Conservation (phyloP, 257 asterid genomes). For the Solanum neorickii region DNA sequence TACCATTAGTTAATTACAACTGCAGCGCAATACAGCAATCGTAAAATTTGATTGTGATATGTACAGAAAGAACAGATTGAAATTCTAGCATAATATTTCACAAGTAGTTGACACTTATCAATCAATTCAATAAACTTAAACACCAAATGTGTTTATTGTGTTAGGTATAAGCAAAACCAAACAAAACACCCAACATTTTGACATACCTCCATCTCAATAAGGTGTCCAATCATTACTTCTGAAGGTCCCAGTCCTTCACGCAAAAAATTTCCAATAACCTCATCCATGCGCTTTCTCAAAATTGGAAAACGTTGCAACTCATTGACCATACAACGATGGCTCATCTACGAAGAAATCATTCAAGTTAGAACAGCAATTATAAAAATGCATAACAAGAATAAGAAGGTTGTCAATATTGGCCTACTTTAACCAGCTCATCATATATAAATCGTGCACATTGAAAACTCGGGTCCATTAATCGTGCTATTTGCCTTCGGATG, state of each 20-base stretch:
- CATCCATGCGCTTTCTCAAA: conserved; percentile 67
- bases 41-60: not conserved
- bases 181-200: not conserved
- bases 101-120: not conserved
- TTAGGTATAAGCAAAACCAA: not conserved
- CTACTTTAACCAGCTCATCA: conserved; percentile 90
- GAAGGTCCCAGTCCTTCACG: conserved; percentile 83
- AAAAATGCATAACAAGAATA: not conserved
- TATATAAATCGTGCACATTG: conserved; percentile 91
- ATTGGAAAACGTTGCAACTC: conserved; percentile 84
- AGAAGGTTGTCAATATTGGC: not conserved
- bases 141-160: not conserved
- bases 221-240: conserved; percentile 72
- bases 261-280: conserved; percentile 59
- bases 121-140: not conserved
- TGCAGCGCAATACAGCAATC: not conserved
- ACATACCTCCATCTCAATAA: conserved; percentile 84
- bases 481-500: conserved; percentile 76
- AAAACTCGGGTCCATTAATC: conserved; percentile 89
- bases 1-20: not conserved
- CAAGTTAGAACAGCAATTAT: not conserved
- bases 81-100: not conserved
- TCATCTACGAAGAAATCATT: conserved; percentile 44
- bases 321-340: conserved; percentile 70
- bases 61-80: not conserved